phyloP scores from a whole-genome alignment of 345 rosid genomes.

The Hirschfeldia incana region DNA sequence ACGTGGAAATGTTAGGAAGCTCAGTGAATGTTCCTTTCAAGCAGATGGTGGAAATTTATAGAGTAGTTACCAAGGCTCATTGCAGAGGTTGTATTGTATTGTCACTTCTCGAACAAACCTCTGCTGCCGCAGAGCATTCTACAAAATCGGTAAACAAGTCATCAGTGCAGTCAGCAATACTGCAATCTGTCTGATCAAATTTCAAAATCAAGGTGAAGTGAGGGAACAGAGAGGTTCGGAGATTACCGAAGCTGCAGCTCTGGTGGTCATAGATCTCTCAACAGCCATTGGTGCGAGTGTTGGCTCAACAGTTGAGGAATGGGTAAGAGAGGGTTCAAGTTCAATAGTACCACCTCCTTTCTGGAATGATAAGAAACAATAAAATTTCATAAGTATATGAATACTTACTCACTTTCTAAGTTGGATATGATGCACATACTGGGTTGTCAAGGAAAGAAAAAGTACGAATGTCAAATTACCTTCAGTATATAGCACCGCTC shows the following conservation, averaged over 20 bases:
- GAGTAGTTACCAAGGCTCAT: slow-evolving; percentile 82
- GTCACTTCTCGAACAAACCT: slow-evolving; percentile 98
- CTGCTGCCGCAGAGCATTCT: slow-evolving; percentile 98
- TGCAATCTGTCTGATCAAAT: neutral
- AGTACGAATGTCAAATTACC: slow-evolving; percentile 48
- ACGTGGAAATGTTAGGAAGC: neutral
- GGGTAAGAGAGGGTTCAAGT: slow-evolving; percentile 93
- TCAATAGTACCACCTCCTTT: slow-evolving; percentile 97
- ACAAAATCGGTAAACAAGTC: slow-evolving; percentile 27
- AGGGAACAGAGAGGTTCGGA: too few species aligned
- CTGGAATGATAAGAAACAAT: slow-evolving; percentile 45
- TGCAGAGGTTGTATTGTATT: slow-evolving; percentile 97
- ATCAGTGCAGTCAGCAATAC: slow-evolving; percentile 16
- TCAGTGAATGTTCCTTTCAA: too few species aligned
- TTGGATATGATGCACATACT: slow-evolving; percentile 6
- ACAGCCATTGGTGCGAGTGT: slow-evolving; percentile 99
- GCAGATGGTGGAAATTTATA: too few species aligned
- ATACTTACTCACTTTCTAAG: neutral
- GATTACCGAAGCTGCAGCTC: slow-evolving; percentile 97
- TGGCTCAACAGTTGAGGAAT: slow-evolving; percentile 93
- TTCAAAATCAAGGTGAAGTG: neutral
- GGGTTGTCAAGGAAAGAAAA: neutral
- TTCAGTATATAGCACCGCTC: slow-evolving; percentile 96
- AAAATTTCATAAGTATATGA: neutral
- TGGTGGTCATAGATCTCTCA: slow-evolving; percentile 98